phyloP scores from a whole-genome alignment of 2,329 filamentous ascomycete species.

The Apiospora hydei region DNA sequence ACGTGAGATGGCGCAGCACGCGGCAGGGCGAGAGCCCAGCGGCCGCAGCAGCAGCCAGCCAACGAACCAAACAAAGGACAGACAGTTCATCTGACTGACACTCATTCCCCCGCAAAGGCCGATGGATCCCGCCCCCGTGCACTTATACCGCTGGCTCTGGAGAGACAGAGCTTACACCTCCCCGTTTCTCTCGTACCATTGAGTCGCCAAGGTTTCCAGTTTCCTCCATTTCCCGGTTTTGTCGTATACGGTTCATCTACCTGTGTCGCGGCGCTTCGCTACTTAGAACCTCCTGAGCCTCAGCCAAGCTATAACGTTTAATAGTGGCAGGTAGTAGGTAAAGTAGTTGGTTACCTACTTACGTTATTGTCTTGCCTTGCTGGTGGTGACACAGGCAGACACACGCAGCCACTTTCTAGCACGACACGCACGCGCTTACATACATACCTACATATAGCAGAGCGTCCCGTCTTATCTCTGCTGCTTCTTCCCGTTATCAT shows the following conservation, averaged over 20 bases:
- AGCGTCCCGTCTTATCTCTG: not conserved
- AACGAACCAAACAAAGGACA: not conserved
- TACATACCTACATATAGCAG: not conserved
- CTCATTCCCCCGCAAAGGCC: not conserved
- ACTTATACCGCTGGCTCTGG: slow-evolving; percentile 1
- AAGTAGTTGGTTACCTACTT: not conserved
- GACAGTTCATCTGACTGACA: not conserved
- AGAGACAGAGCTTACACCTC: not conserved
- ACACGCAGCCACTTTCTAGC: too few species aligned
- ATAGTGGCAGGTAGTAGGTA: not conserved
- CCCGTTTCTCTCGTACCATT: not conserved
- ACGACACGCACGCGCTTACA: not conserved
- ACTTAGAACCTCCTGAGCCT: not conserved
- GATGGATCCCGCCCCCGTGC: not conserved
- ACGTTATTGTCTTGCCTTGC: not conserved
- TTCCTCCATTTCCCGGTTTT: not conserved
- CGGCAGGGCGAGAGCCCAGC: not conserved
- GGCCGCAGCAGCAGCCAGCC: not conserved
- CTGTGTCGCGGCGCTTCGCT: not conserved
- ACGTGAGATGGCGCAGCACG: not conserved
- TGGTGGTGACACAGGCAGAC: not conserved
- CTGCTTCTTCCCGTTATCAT: not conserved
- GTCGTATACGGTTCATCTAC: not conserved
- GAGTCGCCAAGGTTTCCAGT: not conserved
- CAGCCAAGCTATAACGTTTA: not conserved